phyloP scores from a whole-genome alignment of 2,329 filamentous ascomycete species.

The Pseudopyricularia javanii region DNA sequence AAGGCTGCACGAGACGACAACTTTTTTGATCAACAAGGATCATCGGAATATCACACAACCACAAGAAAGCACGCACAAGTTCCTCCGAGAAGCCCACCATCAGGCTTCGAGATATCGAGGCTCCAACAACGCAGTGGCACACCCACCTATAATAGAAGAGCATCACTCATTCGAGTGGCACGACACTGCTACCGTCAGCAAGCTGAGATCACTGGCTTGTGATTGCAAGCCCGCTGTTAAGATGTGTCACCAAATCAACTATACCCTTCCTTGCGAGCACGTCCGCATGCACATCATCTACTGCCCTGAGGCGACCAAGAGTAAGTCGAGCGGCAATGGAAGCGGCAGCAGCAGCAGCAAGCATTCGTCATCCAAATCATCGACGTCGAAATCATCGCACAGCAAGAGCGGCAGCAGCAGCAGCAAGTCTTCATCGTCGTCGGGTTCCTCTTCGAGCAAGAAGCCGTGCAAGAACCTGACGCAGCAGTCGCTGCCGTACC shows the following conservation, averaged over 20 bases:
- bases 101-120: background rate
- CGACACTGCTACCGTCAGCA: no score
- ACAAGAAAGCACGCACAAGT: no score
- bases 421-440: slow-evolving; percentile 2
- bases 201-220: background rate
- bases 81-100: background rate
- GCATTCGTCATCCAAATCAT: background rate
- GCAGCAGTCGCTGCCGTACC: slow-evolving; percentile 30
- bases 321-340: background rate
- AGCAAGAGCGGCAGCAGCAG: slow-evolving; percentile 5
- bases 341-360: slow-evolving; percentile 1
- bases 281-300: slow-evolving; percentile 29
- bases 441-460: background rate
- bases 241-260: slow-evolving; percentile 38
- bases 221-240: background rate
- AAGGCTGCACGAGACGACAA: no score
- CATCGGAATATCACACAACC: no score
- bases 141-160: no score
- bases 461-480: slow-evolving; percentile 28
- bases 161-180: background rate
- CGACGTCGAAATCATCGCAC: slow-evolving; percentile 5
- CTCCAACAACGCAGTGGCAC: background rate
- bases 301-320: slow-evolving; percentile 25
- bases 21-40: no score
- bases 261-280: slow-evolving; percentile 39